Conservation (phyloP, 2,329 filamentous ascomycete genomes). For the Dactylellina haptotyla region DNA sequence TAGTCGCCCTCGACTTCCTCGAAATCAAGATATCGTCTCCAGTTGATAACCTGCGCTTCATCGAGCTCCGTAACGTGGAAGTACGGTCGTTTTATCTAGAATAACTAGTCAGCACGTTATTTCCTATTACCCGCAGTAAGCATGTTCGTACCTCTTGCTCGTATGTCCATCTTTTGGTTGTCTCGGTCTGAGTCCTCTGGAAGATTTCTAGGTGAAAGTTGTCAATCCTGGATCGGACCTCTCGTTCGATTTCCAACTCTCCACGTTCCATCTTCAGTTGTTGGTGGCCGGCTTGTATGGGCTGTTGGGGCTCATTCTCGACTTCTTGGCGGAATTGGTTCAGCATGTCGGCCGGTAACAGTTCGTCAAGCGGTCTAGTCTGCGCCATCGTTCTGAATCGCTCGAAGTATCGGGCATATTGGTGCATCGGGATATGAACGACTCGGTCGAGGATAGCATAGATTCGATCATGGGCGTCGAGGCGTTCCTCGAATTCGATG, state of each 20-base stretch:
- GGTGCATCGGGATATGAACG: conserved; percentile 91
- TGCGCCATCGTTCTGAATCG: conserved; percentile 82
- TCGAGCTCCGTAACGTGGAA: conserved; percentile 96
- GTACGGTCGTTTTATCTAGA: conserved; percentile 84
- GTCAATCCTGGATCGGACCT: conserved; percentile 82
- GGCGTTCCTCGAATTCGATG: conserved; percentile 92
- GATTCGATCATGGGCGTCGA: conserved; percentile 84
- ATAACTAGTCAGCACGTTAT: conserved; percentile 2
- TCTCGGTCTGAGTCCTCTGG: conserved; percentile 82
- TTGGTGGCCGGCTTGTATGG: conserved; percentile 59
- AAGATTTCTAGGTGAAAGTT: conserved; percentile 83
- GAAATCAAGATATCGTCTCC: conserved; percentile 96
- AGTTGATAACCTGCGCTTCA: conserved; percentile 83
- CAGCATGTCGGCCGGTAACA: conserved; percentile 75
- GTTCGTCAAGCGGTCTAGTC: conserved; percentile 75
- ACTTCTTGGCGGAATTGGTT: conserved; percentile 77
- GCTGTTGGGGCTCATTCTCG: conserved; percentile 70
- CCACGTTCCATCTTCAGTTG: conserved; percentile 66
- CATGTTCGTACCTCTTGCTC: conserved; percentile 73
- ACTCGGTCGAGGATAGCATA: conserved; percentile 84
- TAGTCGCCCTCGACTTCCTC: conserved; percentile 87
- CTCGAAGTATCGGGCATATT: conserved; percentile 94
- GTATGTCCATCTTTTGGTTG: conserved; percentile 91
- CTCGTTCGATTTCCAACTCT: conserved; percentile 83
- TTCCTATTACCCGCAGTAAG: too few species aligned